Evolutionary conservation across 2,329 filamentous ascomycete species (phyloP), one percentile per base, ranked within the genome.

Genomic region (Huntiella omanensis): DNA sequence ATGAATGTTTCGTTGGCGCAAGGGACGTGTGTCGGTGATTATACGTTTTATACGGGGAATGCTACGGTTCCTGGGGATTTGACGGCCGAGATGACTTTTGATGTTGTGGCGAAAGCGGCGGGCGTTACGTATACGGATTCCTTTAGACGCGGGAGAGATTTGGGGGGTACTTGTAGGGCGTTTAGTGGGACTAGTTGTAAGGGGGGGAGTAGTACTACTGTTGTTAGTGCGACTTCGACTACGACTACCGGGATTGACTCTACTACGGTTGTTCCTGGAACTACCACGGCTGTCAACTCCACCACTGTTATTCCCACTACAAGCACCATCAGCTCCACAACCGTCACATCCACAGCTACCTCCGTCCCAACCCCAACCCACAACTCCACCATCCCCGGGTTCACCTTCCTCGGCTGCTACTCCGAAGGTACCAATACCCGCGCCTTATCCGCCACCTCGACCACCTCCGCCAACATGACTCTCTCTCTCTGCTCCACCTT

Each of bases 391-490:
- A 55, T 72, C 3, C 65, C 64, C 5, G 61, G 61, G 8, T 71
- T 70, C 50, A 56, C 50, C 10, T 58, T 67, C 43, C 58, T 65
- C n/a, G 63, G 62, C 44, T 73, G 69, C 55, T 65, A 64, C 57
- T 66, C 62, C n/a, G 69, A 71, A 51, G 63, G 61, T 4, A 59
- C 58, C 10, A 60, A 57, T 17, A 55, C 51, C 6, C 63, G 70
- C n/a, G 68, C 69, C 4, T 59, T 73, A 5, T 47, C 51, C 12
- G 64, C 58, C 16, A 59, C 58, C 3, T 52, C 57, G 4, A 65
- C 62, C 43, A 64, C 62, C 15, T 64, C 67, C 51, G 64, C 70
- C 35, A 57, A 58, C 16, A 70, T 71, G 67, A 71, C 68, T 2
- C 56, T 69, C 7, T 66, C 69, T 47, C 60, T 56, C 37, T 71